Evolutionary conservation across 345 rosid genomes (phyloP).

Genomic region (Citrus sp.): DNA sequence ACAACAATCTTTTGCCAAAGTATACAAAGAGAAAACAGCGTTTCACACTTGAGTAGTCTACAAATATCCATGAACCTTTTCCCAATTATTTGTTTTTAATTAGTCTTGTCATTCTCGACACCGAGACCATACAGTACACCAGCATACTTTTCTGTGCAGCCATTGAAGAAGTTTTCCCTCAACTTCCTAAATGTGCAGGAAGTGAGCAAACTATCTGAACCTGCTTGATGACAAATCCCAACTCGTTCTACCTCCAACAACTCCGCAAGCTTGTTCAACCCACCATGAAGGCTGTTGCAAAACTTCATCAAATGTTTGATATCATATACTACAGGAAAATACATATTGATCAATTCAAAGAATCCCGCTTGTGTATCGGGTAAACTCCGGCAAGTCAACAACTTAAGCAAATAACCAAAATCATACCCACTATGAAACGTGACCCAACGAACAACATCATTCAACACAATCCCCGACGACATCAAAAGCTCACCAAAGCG

Average conservation of each 20-base stretch:
- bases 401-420: conserved; percentile 80
- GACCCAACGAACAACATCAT: conserved; percentile 66
- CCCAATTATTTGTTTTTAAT: conserved; percentile 38
- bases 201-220: conserved; percentile 92
- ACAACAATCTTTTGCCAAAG: conserved; percentile 60
- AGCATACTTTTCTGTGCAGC: conserved; percentile 64
- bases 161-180: conserved; percentile 70
- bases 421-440: conserved; percentile 88
- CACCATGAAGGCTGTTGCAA: conserved; percentile 83
- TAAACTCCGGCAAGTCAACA: conserved; percentile 61
- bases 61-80: conserved; percentile 41
- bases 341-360: conserved; percentile 55
- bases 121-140: conserved; percentile 92
- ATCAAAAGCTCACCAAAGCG: conserved; percentile 85
- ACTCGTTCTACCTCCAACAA: conserved; percentile 84
- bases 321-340: conserved; percentile 74
- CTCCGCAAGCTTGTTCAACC: conserved; percentile 88
- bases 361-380: conserved; percentile 62
- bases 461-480: conserved; percentile 83
- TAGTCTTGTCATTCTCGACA: conserved; percentile 68
- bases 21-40: conserved; percentile 49
- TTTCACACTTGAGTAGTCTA: conserved; percentile 65
- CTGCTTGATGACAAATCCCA: conserved; percentile 83
- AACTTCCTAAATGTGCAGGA: conserved; percentile 81
- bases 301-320: conserved; percentile 90